Percentiles rank a stretch among this genome's conserved stretches.
Evolutionary conservation across 805 yeast species (phyloP).

Genomic region (Allodekkera sacchari): DNA sequence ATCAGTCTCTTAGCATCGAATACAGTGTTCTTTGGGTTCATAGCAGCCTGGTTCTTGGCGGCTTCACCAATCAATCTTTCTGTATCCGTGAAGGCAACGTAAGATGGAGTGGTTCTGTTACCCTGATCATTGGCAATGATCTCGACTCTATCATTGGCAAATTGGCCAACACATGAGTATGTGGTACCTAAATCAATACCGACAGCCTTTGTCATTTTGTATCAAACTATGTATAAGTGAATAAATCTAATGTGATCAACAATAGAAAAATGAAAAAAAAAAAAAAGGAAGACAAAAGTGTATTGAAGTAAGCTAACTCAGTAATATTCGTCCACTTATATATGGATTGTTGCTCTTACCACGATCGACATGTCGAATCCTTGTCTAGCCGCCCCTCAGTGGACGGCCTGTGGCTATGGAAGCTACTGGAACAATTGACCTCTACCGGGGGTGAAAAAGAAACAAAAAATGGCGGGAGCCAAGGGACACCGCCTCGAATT

Average conservation of each 20-base stretch:
- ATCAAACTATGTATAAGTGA: not conserved
- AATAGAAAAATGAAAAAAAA: not conserved
- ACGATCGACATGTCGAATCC: too few relatives aligned
- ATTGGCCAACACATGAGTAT: slow-evolving; percentile 92
- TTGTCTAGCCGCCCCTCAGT: too few relatives aligned
- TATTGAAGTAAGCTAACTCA: too few relatives aligned
- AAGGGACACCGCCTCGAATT: too few relatives aligned
- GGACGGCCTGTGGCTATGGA: too few relatives aligned
- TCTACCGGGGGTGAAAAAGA: too few relatives aligned
- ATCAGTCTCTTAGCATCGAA: slow-evolving; percentile 88
- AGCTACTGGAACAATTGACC: too few relatives aligned
- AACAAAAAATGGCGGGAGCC: too few relatives aligned
- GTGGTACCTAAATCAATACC: slow-evolving; percentile 84
- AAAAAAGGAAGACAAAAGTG: too few relatives aligned
- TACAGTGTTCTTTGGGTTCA: slow-evolving; percentile 85
- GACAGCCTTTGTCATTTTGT: slow-evolving; percentile 33
- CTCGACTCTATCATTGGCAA: slow-evolving; percentile 84
- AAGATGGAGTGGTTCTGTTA: slow-evolving; percentile 95
- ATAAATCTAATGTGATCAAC: not conserved
- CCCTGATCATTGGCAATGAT: slow-evolving; percentile 97
- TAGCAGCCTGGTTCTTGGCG: slow-evolving; percentile 94
- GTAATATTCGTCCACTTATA: too few relatives aligned
- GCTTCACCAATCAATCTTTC: slow-evolving; percentile 95
- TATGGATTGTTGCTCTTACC: too few relatives aligned
- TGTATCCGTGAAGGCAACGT: slow-evolving; percentile 87